These are phyloP conservation scores for Pyrus pyrifolia DNA, from an alignment of 306 rosid genomes.

Conservation along the genomic window DNA sequence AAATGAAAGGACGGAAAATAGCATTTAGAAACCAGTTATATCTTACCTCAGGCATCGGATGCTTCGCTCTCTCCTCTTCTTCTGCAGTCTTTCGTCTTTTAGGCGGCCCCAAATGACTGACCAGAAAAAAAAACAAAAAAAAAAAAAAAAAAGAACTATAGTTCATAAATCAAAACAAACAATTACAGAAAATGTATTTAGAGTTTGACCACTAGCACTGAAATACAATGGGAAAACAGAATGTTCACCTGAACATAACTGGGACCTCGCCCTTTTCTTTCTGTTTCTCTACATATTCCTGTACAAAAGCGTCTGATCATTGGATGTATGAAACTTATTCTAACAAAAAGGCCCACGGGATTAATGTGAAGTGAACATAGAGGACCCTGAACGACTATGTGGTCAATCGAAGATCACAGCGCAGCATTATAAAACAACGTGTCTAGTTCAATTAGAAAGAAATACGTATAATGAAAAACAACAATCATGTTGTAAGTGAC, in stretches of 20 bases:
- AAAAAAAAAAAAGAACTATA: slow-evolving; percentile 25
- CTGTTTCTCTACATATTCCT: slow-evolving; percentile 93
- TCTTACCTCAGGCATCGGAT: slow-evolving; percentile 87
- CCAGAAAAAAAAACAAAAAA: slow-evolving; percentile 29
- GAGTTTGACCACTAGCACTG: slow-evolving; percentile 3
- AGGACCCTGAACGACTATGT: neutral
- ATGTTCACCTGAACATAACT: slow-evolving; percentile 89
- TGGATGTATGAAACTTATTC: neutral
- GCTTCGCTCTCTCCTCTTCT: slow-evolving; percentile 87
- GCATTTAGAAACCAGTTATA: slow-evolving; percentile 9
- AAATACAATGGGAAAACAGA: neutral
- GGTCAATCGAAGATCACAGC: neutral
- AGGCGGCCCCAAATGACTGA: slow-evolving; percentile 95
- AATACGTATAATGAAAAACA: neutral
- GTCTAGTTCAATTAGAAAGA: neutral
- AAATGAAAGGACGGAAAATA: neutral
- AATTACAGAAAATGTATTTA: slow-evolving; percentile 3
- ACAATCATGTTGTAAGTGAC: neutral
- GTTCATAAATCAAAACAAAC: slow-evolving; percentile 25
- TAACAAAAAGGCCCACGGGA: neutral
- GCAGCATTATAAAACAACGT: neutral
- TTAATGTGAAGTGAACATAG: neutral
- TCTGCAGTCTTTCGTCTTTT: slow-evolving; percentile 81
- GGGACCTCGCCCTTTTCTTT: slow-evolving; percentile 91
- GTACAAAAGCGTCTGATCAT: slow-evolving; percentile 31